phyloP scores from a whole-genome alignment of 2,329 filamentous ascomycete species.

The Ascocoryne sarcoides region DNA sequence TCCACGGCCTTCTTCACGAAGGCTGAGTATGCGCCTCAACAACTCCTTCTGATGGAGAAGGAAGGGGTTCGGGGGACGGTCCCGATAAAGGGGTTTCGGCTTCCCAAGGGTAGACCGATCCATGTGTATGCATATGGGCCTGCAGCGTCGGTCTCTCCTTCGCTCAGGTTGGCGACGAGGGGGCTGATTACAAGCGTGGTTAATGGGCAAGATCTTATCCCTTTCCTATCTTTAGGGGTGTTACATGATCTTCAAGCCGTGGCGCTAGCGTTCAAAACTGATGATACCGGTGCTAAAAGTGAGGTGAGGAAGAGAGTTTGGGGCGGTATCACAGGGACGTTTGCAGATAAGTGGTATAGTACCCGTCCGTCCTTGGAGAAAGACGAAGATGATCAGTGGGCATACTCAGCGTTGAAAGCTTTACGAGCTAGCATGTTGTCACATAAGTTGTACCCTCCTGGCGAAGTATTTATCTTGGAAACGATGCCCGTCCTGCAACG shows the following conservation, averaged over 20 bases:
- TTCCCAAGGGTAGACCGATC: constrained; percentile 61
- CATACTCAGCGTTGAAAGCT: constrained; percentile 55
- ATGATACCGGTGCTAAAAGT: constrained; percentile 56
- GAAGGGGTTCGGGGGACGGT: constrained; percentile 13
- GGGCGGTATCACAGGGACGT: constrained; percentile 52
- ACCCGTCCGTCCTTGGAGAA: constrained; percentile 32
- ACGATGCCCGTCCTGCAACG: constrained; percentile 57
- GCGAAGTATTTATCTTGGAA: constrained; percentile 68
- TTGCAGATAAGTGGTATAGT: constrained; percentile 52
- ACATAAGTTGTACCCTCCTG: constrained; percentile 63
- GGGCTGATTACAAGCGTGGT: constrained; percentile 68
- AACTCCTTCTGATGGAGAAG: constrained; percentile 62
- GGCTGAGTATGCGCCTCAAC: constrained; percentile 58
- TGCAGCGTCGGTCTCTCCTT: constrained; percentile 62
- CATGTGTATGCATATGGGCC: constrained; percentile 76
- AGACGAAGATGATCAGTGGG: constrained; percentile 59
- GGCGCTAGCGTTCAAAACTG: constrained; percentile 63
- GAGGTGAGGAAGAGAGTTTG: constrained; percentile 60
- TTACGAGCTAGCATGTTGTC: constrained; percentile 60
- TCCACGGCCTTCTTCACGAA: constrained; percentile 44
- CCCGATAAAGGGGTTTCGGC: constrained; percentile 34
- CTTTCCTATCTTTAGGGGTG: constrained; percentile 62
- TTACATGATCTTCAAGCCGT: constrained; percentile 68
- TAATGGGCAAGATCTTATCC: constrained; percentile 66
- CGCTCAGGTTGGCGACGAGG: constrained; percentile 59